Evolutionary conservation across 306 rosid genomes (phyloP).

Genomic region (Notholithocarpus densiflorus): DNA sequence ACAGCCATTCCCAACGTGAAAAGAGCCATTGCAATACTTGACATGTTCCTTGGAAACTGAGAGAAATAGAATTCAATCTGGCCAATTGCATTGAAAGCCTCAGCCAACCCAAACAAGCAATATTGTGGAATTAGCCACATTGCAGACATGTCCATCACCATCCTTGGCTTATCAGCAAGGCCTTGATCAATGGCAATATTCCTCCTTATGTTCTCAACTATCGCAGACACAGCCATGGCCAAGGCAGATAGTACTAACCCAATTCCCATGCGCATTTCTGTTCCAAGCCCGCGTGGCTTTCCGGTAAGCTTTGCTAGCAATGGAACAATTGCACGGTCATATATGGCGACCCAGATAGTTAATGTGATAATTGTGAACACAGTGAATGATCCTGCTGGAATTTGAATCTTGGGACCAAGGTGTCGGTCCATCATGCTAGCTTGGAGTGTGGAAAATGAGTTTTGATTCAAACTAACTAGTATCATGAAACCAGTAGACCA

Average conservation of each 20-base stretch:
- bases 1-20: conserved; percentile 33
- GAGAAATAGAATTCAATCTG: conserved; percentile 43
- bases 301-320: conserved; percentile 25
- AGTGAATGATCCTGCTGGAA: conserved; percentile 47
- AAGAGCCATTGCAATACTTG: conserved; percentile 46
- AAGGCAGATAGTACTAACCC: neutral
- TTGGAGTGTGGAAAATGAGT: conserved; percentile 4
- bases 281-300: neutral
- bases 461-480: neutral
- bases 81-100: conserved; percentile 37
- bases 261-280: conserved; percentile 4
- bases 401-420: conserved; percentile 23
- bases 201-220: conserved; percentile 27
- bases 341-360: conserved; percentile 21
- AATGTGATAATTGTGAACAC: conserved; percentile 26
- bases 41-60: conserved; percentile 38
- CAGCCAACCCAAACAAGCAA: conserved; percentile 28
- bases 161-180: conserved; percentile 22
- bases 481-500: conserved; percentile 47
- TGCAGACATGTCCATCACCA: conserved; percentile 35
- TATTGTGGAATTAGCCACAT: conserved; percentile 39
- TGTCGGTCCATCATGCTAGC: conserved; percentile 29
- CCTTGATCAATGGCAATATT: conserved; percentile 27
- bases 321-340: conserved; percentile 32
- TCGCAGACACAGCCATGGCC: neutral